Percentiles rank a stretch among this genome's conserved stretches.
Conservation (phyloP, 768 basidiomycete genomes). For the Pulveroboletus ravenelii region DNA sequence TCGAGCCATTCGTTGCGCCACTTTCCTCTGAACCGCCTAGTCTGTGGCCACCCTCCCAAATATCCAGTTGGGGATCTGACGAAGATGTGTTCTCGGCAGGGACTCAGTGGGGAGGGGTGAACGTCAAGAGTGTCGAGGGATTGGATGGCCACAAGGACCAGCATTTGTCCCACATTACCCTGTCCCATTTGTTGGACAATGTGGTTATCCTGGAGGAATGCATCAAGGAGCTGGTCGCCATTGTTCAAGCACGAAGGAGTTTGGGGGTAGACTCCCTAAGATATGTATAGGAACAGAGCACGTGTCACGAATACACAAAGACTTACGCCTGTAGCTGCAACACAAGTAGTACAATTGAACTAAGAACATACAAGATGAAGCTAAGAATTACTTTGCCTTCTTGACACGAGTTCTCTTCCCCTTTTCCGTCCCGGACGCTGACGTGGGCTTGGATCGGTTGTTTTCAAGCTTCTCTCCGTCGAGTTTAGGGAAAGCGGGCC, state of each 20-base stretch:
- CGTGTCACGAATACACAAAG: conserved; percentile 5
- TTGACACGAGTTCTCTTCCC: conserved; percentile 31
- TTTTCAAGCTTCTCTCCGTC: conserved; percentile 63
- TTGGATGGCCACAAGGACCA: conserved; percentile 21
- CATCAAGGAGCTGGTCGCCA: conserved; percentile 87
- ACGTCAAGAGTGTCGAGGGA: conserved; percentile 18
- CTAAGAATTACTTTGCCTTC: conserved; percentile 31
- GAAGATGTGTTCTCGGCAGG: conserved; percentile 66
- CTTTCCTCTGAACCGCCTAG: conserved; percentile 45
- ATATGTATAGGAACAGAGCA: conserved; percentile 47
- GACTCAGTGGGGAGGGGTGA: conserved; percentile 38
- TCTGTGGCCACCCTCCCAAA: conserved; percentile 59
- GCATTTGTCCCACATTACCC: conserved; percentile 48
- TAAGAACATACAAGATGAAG: not conserved
- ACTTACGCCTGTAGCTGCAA: not conserved
- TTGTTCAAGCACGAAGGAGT: conserved; percentile 77
- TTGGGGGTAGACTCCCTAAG: conserved; percentile 80
- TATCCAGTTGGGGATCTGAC: conserved; percentile 47
- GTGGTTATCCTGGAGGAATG: conserved; percentile 93
- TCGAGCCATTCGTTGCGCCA: conserved; percentile 67
- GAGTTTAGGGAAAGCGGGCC: conserved; percentile 47
- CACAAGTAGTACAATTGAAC: conserved; percentile 1
- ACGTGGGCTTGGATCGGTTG: conserved; percentile 54
- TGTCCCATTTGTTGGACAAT: conserved; percentile 87
- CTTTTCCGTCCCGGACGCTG: conserved; percentile 28